A percentile compares a stretch with the other conserved stretches of the same genome.
Evolutionary conservation across 2,329 filamentous ascomycete genomes (phyloP).

Genomic region (Cryphonectria nitschkei): DNA sequence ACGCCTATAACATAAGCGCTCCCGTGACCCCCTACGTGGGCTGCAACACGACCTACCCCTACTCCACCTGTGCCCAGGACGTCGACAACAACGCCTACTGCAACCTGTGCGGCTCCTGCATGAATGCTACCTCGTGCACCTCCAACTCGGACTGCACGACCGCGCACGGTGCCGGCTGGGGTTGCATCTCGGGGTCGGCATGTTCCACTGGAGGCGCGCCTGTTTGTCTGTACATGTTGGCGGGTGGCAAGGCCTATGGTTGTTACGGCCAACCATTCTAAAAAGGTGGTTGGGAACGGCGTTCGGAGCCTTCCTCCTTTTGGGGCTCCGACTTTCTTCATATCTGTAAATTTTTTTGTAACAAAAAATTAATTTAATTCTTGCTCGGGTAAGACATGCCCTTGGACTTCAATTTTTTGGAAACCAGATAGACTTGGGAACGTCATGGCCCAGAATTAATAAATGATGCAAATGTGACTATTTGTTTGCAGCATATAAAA

Average conservation of each 20-base stretch:
- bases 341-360: background rate
- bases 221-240: constrained; percentile 18
- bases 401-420: background rate
- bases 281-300: background rate
- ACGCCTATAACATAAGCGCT: constrained; percentile 22
- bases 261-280: constrained; percentile 4
- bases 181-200: constrained; percentile 21
- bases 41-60: constrained; percentile 21
- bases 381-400: background rate
- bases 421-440: background rate
- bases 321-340: background rate
- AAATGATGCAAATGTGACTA: background rate
- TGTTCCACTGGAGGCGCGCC: constrained; percentile 17
- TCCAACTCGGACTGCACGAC: constrained; percentile 21
- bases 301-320: background rate
- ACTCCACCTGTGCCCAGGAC: constrained; percentile 17
- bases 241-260: constrained; percentile 4
- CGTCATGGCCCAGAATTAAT: background rate
- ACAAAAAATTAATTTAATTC: background rate
- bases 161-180: constrained; percentile 12
- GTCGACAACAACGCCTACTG: constrained; percentile 25
- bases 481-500: background rate
- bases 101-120: constrained; percentile 26
- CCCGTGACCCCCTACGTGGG: constrained; percentile 15
- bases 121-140: constrained; percentile 1